phyloP scores from a whole-genome alignment of 1,139 yeast genomes.

The Debaryomycetaceae sp. region DNA sequence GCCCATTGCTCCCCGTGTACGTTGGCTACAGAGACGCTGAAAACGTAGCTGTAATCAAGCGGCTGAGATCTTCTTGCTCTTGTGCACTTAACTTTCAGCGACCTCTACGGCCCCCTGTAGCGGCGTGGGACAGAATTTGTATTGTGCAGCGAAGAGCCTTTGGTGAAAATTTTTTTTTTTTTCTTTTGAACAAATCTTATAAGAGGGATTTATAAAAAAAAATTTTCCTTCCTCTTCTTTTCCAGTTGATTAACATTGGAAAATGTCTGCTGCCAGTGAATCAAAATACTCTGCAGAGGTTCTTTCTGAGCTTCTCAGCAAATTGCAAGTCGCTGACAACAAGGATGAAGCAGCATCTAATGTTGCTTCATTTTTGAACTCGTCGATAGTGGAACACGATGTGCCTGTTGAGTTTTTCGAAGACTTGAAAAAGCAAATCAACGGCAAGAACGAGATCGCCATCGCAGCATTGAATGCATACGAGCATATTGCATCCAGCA shows the following conservation, averaged over 20 bases:
- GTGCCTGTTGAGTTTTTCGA: slow-evolving; percentile 87
- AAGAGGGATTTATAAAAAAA: slow-evolving; percentile 3
- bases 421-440: slow-evolving; percentile 71
- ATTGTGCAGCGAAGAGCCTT: slow-evolving; percentile 8
- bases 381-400: slow-evolving; percentile 97
- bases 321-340: slow-evolving; percentile 90
- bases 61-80: too few species aligned
- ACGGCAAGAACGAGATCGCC: slow-evolving; percentile 64
- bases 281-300: slow-evolving; percentile 71
- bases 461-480: slow-evolving; percentile 83
- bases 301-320: slow-evolving; percentile 89
- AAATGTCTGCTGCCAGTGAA: slow-evolving; percentile 63
- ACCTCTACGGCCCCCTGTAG: too few species aligned
- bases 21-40: too few species aligned
- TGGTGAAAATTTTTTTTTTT: slow-evolving; percentile 11
- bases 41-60: too few species aligned
- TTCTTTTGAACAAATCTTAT: slow-evolving; percentile 1
- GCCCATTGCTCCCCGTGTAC: neutral
- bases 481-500: slow-evolving; percentile 76
- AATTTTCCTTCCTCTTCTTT: slow-evolving; percentile 10
- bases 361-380: slow-evolving; percentile 91
- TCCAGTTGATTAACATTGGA: slow-evolving; percentile 24
- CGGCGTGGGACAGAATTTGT: neutral
- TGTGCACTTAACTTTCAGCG: too few species aligned
- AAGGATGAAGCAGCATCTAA: slow-evolving; percentile 85